Evolutionary conservation across 768 basidiomycete species (phyloP), one percentile per base, ranked within the genome.

Genomic region (Rhizopogon sp.): DNA sequence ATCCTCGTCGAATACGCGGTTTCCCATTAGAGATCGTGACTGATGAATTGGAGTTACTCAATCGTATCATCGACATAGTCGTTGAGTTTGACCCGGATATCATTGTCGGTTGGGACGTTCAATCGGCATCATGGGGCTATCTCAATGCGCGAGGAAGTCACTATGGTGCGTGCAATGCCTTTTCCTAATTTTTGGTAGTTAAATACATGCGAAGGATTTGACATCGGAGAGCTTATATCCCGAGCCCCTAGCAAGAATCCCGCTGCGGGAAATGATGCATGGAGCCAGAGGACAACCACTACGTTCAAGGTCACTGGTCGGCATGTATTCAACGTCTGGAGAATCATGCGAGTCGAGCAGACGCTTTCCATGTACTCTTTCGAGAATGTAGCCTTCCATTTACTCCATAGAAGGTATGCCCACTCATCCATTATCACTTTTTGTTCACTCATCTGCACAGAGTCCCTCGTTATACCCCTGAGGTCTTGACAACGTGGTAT

Each of bases 251-350:
- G 71, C n/a, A 68, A 73, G 41, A 62, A 66, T 40, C 61, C 63
- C 17, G 63, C 62, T 14, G 62, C 60, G 14, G 74, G 74, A n/a
- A 70, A 65, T 42, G 83, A 88, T 52, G 78, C 83, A 59, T 97
- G 93, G 89, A 83, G 81, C 7, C 68, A 77, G 51, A 79, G 81
- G 47, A 87, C 88, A 58, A 84, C 85, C 2, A 88, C 93, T 2
- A 90, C 87, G 2, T 88, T 99, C 70, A 86, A 84, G 58, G 85
- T 94, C 39, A 75, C 79, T 20, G 97, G 97, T 0, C 79, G 97
- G 16, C 95, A 99, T 65, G 88, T 96, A 35, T 75, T 99, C 45
- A 97, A 98, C 61, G 71, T 92, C 13, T 98, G 94, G 94, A 78
- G 94, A 53, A 82, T 98, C 50, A 90, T 98, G 81, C 85, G 93